Evolutionary conservation across 1,284 basidiomycete genomes (phyloP).

Genomic region (Ustilago xerochloae): DNA sequence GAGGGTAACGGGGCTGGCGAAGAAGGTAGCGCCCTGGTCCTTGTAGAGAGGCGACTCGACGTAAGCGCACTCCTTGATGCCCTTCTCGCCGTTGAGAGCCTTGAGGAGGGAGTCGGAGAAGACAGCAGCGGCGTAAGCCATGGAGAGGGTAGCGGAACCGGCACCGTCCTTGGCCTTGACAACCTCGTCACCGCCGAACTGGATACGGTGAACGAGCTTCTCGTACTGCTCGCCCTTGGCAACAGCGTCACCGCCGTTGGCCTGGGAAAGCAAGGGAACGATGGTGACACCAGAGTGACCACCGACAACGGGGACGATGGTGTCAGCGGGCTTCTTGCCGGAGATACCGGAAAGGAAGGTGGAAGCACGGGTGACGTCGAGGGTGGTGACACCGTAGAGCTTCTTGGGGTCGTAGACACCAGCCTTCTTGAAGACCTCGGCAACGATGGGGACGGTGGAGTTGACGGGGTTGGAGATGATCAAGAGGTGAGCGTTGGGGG

Average conservation of each 20-base stretch:
- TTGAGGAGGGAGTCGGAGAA: conserved; percentile 80
- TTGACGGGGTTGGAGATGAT: conserved; percentile 87
- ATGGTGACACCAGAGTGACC: conserved; percentile 98
- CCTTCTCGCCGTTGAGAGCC: conserved; percentile 87
- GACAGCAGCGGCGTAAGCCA: conserved; percentile 78
- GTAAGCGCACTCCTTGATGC: conserved; percentile 84
- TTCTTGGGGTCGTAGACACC: conserved; percentile 87
- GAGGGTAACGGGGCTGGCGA: conserved; percentile 63
- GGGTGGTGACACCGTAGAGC: conserved; percentile 86
- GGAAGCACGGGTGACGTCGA: conserved; percentile 94
- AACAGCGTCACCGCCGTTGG: conserved; percentile 74
- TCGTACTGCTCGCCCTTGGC: conserved; percentile 73
- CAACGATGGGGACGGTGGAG: conserved; percentile 95
- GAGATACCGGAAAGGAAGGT: conserved; percentile 86
- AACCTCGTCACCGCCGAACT: conserved; percentile 94
- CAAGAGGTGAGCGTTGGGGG: conserved; percentile 89
- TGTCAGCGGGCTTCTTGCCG: conserved; percentile 72
- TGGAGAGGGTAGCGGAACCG: conserved; percentile 86
- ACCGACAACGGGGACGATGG: conserved; percentile 90
- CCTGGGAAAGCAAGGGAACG: conserved; percentile 93
- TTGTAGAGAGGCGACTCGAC: conserved; percentile 83
- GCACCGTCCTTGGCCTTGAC: conserved; percentile 91
- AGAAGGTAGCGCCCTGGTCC: conserved; percentile 74
- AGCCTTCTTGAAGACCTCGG: conserved; percentile 89
- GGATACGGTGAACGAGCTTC: conserved; percentile 77